Evolutionary conservation across 177 flowering plant genomes (phyloP).

Genomic region (Vitis hybrid): DNA sequence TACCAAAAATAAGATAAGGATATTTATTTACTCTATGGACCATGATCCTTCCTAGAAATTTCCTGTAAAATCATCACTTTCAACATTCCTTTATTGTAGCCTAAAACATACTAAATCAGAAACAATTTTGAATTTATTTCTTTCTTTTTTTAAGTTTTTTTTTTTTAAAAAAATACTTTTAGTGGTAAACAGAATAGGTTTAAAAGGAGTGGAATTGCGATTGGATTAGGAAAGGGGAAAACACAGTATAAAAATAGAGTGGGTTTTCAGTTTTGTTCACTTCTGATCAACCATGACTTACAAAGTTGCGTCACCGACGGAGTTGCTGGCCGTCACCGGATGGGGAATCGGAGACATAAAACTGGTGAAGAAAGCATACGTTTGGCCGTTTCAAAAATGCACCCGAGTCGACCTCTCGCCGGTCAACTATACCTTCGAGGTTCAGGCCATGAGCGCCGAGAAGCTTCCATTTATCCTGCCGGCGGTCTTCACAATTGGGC

Average conservation of each 20-base stretch:
- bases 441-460: conserved; percentile 43
- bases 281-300: neutral
- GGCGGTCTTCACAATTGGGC: conserved; percentile 38
- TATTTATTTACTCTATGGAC: too few relatives aligned
- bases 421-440: conserved; percentile 37
- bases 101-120: too few relatives aligned
- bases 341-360: conserved; percentile 20
- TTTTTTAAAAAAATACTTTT: too few relatives aligned
- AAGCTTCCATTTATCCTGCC: conserved; percentile 40
- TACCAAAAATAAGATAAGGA: too few relatives aligned
- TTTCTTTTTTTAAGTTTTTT: too few relatives aligned
- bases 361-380: conserved; percentile 27
- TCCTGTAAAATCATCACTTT: too few relatives aligned
- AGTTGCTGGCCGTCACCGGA: conserved; percentile 30
- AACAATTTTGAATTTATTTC: too few relatives aligned
- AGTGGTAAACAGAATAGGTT: too few relatives aligned
- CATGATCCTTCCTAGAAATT: too few relatives aligned
- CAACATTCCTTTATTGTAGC: too few relatives aligned
- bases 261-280: too few relatives aligned
- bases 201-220: too few relatives aligned
- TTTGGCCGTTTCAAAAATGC: conserved; percentile 23
- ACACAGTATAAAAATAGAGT: neutral
- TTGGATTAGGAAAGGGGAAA: neutral
- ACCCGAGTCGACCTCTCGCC: conserved; percentile 28
- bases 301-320: conserved; percentile 26